Evolutionary conservation across 495 filamentous ascomycete genomes (phyloP), one percentile per base, ranked within the genome.

Genomic region (Apodospora peruviana): DNA sequence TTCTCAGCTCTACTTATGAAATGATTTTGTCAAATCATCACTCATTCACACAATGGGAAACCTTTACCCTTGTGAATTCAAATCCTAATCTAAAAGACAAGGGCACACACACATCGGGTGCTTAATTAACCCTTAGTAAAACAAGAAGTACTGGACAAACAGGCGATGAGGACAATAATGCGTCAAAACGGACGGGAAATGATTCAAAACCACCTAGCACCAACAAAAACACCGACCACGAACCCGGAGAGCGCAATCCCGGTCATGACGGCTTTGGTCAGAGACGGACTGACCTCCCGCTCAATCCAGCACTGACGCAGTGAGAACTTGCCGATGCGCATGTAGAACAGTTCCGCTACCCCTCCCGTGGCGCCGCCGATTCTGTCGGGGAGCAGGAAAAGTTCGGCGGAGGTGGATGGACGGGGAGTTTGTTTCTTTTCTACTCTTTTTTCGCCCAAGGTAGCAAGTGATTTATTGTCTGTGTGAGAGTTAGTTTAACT

Each of bases 291-390:
- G 19, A 58, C 50, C 10, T 56, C 57, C 5, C 50, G 24, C 2
- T 58, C 52, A 24, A 65, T 25, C 62, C 62, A 65, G 14, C 47
- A 21, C 38, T 58, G 62, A 2, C 54, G 48, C 3, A 65, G 35
- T 11, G 43, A 39, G 11, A 65, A 27, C 37, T 16, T 19, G 34
- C 54, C 55, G 22, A 65, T 36, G 17, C 60, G 50, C 55, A 65
- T 57, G 49, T 59, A 43, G 25, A 63, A 63, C 5, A 65, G 8
- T 44, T 65, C 62, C 5, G 36, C 40, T n/a, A 25, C 47, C 19
- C 22, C 24, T 22, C n/a, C 17, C 7, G 37, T 32, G 37, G 37
- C 4, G 0, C 7, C 27, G 27, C 7, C 14, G 27, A 32, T 32
- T 7, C 7, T 32, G 27, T 7, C 27, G 14, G 27, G 27, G 27